A percentile compares a stretch with the other conserved stretches of the same genome.
These are phyloP conservation scores for Fusarium irregulare DNA, from an alignment of 2,329 filamentous ascomycete species.

Conservation along the genomic window DNA sequence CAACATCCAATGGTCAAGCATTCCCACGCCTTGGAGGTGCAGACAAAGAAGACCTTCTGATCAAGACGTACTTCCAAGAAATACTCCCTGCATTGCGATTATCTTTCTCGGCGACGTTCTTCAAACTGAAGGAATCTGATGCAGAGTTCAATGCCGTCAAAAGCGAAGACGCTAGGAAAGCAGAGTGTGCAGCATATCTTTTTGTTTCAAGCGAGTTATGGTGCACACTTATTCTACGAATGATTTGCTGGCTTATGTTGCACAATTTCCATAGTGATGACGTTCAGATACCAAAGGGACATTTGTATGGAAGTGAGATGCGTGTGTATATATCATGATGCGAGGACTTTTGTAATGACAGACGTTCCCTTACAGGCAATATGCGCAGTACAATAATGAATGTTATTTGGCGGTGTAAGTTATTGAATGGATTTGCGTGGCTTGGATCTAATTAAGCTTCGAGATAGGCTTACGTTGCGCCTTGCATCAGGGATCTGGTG, in stretches of 20 bases:
- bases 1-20: neutral
- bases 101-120: neutral
- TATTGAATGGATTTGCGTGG: neutral
- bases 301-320: constrained; percentile 1
- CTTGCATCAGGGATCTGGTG: neutral
- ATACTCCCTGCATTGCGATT: neutral
- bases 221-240: constrained; percentile 14
- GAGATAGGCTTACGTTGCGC: neutral
- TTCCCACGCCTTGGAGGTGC: neutral
- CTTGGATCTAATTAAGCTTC: constrained; percentile 2
- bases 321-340: constrained; percentile 14
- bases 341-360: neutral
- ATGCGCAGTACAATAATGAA: neutral
- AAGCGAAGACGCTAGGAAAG: neutral
- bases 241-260: constrained; percentile 21
- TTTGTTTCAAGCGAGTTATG: neutral
- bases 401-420: neutral
- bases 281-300: constrained; percentile 15
- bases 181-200: constrained; percentile 10
- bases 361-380: neutral
- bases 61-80: constrained; percentile 14
- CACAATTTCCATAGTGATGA: constrained; percentile 12
- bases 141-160: constrained; percentile 9
- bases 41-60: constrained; percentile 10
- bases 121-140: constrained; percentile 7